Evolutionary conservation across 2,329 filamentous ascomycete genomes (phyloP), one percentile per base, ranked within the genome.

Genomic region (Botrytis byssoidea): DNA sequence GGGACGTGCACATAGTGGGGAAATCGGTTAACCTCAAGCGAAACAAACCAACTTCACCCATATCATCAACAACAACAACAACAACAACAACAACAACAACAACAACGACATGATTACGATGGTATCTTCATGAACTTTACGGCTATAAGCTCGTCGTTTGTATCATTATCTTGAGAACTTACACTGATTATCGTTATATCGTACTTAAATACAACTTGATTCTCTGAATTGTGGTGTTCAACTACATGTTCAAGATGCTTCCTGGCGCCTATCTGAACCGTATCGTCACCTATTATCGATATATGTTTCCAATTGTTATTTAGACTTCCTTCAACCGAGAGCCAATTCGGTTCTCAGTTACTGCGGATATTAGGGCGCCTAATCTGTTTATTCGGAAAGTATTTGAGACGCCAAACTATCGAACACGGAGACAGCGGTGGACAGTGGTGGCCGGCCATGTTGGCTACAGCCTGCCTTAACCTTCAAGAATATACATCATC

Each of bases 401-500:
- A 22, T 65, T 32, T 32, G 63, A 42, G n/a, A 46, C 40, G n/a
- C n/a, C n/a, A 32, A 32, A 42, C n/a, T 64, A 42, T 29, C 37
- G n/a, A 44, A 22, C 18, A 12, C 25, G 37, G n/a, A 29, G 22
- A 63, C 16, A 37, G 37, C 37, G 8, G 61, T 42, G 37, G 18
- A 44, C 4, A 64, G 16, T 65, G 63, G n/a, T 65, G 63, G 63
- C 29, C 61, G 63, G 63, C 29, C 61, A 64, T 51, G 46, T 48
- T 22, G 44, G 44, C 20, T 20, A 48, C 16, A 44, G 40, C 63
- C 63, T 25, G 37, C 37, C 61, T n/a, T 32, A 29, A 46, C 42
- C 40, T 29, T 46, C 14, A 14, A 35, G 4, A 46, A 42, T n/a
- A 65, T 32, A 46, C 9, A 46, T 46, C 29, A 22, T 65, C n/a